Conservation (phyloP, 306 rosid species). For the Argentina anserina region DNA sequence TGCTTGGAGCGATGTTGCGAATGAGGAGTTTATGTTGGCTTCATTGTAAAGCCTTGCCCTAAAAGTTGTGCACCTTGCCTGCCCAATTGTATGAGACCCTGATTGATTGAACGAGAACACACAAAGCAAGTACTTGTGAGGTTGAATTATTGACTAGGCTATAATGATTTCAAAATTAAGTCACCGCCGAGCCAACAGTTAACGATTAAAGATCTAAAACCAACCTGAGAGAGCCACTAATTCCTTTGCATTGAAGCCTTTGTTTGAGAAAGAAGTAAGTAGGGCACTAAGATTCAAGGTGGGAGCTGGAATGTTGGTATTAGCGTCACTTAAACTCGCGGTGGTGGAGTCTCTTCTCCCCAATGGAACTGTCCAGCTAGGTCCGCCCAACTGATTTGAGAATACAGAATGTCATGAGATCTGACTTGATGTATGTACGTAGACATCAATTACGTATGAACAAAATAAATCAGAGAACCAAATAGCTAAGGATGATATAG, state of each 20-base stretch:
- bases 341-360: slow-evolving; percentile 78
- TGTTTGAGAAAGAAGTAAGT: slow-evolving; percentile 44
- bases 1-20: slow-evolving; percentile 32
- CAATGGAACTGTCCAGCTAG: slow-evolving; percentile 42
- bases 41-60: slow-evolving; percentile 53
- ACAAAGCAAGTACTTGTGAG: neutral
- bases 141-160: neutral
- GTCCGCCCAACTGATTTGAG: slow-evolving; percentile 50
- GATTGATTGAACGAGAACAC: neutral
- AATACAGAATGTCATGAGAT: neutral
- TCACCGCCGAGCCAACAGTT: neutral
- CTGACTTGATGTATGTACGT: neutral
- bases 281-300: slow-evolving; percentile 33
- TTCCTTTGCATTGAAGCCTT: slow-evolving; percentile 47
- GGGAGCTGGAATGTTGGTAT: slow-evolving; percentile 49
- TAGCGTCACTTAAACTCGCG: slow-evolving; percentile 49
- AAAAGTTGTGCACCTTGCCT: slow-evolving; percentile 40
- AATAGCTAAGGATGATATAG: neutral
- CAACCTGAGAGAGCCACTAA: slow-evolving; percentile 67
- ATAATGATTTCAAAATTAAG: neutral
- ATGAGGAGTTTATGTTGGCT: slow-evolving; percentile 48
- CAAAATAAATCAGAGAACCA: neutral
- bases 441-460: neutral
- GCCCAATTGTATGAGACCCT: slow-evolving; percentile 68
- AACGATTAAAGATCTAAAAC: neutral